Percentiles rank a stretch among this genome's conserved stretches.
Evolutionary conservation across 208 protist genomes (phyloP).

Genomic region (Acanthamoeba lenticulata): DNA sequence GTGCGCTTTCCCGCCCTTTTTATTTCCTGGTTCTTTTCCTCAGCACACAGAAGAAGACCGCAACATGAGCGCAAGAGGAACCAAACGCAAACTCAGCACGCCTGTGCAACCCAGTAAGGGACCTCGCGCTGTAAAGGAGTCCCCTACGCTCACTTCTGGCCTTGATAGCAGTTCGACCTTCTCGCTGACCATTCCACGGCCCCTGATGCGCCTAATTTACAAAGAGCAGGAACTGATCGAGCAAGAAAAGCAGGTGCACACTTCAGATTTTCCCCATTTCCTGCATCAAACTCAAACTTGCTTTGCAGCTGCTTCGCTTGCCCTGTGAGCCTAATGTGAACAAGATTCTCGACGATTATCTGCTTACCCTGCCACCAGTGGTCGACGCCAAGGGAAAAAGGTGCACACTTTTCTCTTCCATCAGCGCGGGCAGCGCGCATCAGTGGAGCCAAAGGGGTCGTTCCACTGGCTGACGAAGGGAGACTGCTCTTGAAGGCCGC

Average conservation of each 20-base stretch:
- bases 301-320: not conserved
- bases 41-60: too few relatives aligned
- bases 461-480: too few relatives aligned
- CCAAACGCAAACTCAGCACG: not conserved
- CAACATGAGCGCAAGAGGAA: not conserved
- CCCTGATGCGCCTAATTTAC: slow-evolving; percentile 14
- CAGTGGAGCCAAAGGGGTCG: too few relatives aligned
- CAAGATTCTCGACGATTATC: not conserved
- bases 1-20: not conserved
- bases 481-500: not conserved
- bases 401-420: too few relatives aligned
- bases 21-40: not conserved
- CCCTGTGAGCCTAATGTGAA: slow-evolving; percentile 38
- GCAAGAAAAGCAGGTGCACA: not conserved
- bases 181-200: not conserved
- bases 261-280: not conserved
- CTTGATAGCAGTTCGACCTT: not conserved
- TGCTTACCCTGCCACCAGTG: not conserved
- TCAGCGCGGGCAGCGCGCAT: too few relatives aligned
- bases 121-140: not conserved
- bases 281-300: not conserved
- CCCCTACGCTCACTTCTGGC: not conserved
- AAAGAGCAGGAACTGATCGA: slow-evolving; percentile 24
- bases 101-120: not conserved
- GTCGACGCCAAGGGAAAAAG: not conserved